Evolutionary conservation across 306 rosid genomes (phyloP), one percentile per base, ranked within the genome.

Genomic region (Cotoneaster glaucophyllus): DNA sequence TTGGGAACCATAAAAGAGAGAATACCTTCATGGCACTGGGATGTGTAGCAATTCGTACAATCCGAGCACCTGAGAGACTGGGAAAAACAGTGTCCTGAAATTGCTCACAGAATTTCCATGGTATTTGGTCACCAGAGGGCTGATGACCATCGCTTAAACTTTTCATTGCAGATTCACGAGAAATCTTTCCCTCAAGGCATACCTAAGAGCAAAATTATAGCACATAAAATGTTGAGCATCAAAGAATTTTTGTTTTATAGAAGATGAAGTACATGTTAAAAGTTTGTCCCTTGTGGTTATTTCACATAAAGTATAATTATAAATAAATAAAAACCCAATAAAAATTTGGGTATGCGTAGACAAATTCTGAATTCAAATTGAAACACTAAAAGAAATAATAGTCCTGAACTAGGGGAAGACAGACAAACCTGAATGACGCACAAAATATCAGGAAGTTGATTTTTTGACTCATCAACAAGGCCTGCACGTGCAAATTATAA

Each of bases 31-130:
- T 90, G 73, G 91, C 95, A 84, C 91, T 92, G 67, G 98, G 97
- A 84, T 95, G 98, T 29, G 98, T 87, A 37, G 98, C 98, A 75
- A 95, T 95, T 76, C 98, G 97, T 37, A 95, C 98, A 83, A 95
- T 92, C 58, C 97, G 97, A 83, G 86, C 98, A 56, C 98, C 98
- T 34, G 97, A 95, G 61, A 95, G 95, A 61, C 88, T 85, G 25
- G 98, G 98, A 54, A 95, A 92, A 77, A 78, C 92, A 0, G 90
- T 87, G 78, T 92, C 98, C 71, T 91, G 96, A 75, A 90, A 95
- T 80, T 90, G 96, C 85, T 95, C 99, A 82, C 90, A 87, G 78
- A 95, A 90, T 84, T 95, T 95, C 97, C 97, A 92, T 44, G 99
- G 96, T 80, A 92, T 88, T 87, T 92, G 97, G 81, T 95, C 99